These are phyloP conservation scores for Boletus reticulatus DNA, from an alignment of 768 basidiomycete genomes.

Conservation along the genomic window DNA sequence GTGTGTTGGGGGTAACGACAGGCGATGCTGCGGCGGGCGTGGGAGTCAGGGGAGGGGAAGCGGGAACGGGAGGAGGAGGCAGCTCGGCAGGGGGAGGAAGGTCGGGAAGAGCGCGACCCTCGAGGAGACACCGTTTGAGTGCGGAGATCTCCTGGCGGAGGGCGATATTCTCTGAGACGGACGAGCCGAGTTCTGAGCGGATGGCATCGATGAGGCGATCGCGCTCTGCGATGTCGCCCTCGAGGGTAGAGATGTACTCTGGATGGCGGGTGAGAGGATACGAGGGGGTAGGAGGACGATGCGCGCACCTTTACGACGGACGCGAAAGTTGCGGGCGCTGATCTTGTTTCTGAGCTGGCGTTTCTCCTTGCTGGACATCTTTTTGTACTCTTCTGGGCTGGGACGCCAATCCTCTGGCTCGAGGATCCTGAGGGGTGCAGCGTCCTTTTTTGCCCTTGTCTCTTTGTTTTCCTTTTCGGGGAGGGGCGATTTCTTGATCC, in stretches of 20 bases:
- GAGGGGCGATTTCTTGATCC: conserved; percentile 59
- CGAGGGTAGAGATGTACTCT: conserved; percentile 95
- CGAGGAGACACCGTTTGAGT: conserved; percentile 72
- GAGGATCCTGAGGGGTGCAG: conserved; percentile 16
- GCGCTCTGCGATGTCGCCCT: conserved; percentile 89
- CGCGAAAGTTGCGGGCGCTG: conserved; percentile 92
- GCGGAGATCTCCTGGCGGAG: conserved; percentile 73
- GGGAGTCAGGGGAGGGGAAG: conserved; percentile 41
- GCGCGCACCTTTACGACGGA: conserved; percentile 78
- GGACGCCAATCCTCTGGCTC: conserved; percentile 79
- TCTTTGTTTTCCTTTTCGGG: conserved; percentile 35
- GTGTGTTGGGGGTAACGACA: conserved; percentile 63
- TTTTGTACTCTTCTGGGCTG: conserved; percentile 90
- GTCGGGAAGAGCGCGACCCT: conserved; percentile 52
- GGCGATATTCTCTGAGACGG: conserved; percentile 79
- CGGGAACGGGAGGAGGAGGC: conserved; percentile 22
- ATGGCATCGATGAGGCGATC: conserved; percentile 89
- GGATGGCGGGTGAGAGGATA: background rate
- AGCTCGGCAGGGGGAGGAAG: conserved; percentile 48
- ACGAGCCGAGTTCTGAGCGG: conserved; percentile 76
- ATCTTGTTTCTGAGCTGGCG: conserved; percentile 97
- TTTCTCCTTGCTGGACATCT: conserved; percentile 95
- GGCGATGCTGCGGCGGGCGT: conserved; percentile 20
- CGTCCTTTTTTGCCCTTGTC: conserved; percentile 29
- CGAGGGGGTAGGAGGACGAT: background rate